A percentile compares a stretch with the other conserved stretches of the same genome.
phyloP scores from a whole-genome alignment of 2,329 filamentous ascomycete genomes.

The Cordyceps militaris region DNA sequence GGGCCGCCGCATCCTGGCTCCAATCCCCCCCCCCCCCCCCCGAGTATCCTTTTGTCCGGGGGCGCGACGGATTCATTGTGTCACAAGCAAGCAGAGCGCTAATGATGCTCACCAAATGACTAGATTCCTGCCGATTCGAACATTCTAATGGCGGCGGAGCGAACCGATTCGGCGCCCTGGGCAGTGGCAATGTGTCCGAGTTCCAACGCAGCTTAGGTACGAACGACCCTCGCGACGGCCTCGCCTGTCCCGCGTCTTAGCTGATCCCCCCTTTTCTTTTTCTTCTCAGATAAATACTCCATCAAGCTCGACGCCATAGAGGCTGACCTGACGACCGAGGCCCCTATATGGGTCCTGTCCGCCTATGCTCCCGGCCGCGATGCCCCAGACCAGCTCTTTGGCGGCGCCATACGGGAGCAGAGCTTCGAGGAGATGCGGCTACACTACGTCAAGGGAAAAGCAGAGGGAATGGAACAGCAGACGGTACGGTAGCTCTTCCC shows the following conservation, averaged over 20 bases:
- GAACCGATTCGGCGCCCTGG: conserved; percentile 54
- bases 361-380: conserved; percentile 73
- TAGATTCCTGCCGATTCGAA: conserved; percentile 49
- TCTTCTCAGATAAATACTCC: conserved; percentile 35
- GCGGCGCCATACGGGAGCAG: conserved; percentile 70
- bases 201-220: conserved; percentile 18
- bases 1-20: not conserved
- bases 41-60: not conserved
- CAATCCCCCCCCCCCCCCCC: not conserved
- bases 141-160: conserved; percentile 38
- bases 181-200: conserved; percentile 21
- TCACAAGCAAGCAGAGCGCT: not conserved
- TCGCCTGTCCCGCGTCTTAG: not conserved
- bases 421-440: conserved; percentile 83
- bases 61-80: not conserved
- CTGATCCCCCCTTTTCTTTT: not conserved
- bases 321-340: conserved; percentile 61
- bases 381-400: conserved; percentile 76
- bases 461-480: conserved; percentile 51
- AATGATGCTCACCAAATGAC: not conserved
- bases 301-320: conserved; percentile 55
- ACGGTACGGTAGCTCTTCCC: conserved; percentile 34
- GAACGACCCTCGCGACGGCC: not conserved
- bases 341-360: conserved; percentile 79
- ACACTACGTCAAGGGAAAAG: conserved; percentile 57